Percentiles rank a stretch among this genome's conserved stretches.
These are phyloP conservation scores for Termitomyces sp. DNA, from an alignment of 768 basidiomycete species.

Conservation along the genomic window DNA sequence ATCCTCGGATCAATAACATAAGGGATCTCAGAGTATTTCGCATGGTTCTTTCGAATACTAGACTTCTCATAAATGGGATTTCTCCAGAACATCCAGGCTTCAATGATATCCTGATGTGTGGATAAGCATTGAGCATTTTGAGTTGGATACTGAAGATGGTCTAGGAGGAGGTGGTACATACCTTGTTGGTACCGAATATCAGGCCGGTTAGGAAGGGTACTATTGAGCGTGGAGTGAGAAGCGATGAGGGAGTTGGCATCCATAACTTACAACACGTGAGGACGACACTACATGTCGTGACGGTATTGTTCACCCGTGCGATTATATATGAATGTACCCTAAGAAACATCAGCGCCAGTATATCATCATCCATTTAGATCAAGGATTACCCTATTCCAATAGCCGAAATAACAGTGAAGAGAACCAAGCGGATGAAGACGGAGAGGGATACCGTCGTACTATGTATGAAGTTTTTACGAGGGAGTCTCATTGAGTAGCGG, in stretches of 20 bases:
- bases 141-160: too few species aligned
- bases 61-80: too few species aligned
- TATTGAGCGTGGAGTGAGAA: background rate
- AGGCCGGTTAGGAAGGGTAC: background rate
- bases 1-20: too few species aligned
- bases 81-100: too few species aligned
- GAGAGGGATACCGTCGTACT: background rate
- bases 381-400: background rate
- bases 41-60: too few species aligned
- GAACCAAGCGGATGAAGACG: background rate
- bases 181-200: too few species aligned
- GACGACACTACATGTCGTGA: background rate
- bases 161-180: too few species aligned
- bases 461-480: background rate
- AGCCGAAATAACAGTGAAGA: background rate
- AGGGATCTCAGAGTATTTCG: too few species aligned
- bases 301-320: background rate
- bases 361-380: too few species aligned
- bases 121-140: too few species aligned
- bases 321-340: background rate
- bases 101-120: too few species aligned
- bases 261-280: background rate
- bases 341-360: background rate
- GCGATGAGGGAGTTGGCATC: background rate
- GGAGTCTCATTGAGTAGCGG: too few species aligned